A percentile compares a stretch with the other conserved stretches of the same genome.
phyloP scores from a whole-genome alignment of 805 yeast genomes.

The Monosporozyma servazzii region DNA sequence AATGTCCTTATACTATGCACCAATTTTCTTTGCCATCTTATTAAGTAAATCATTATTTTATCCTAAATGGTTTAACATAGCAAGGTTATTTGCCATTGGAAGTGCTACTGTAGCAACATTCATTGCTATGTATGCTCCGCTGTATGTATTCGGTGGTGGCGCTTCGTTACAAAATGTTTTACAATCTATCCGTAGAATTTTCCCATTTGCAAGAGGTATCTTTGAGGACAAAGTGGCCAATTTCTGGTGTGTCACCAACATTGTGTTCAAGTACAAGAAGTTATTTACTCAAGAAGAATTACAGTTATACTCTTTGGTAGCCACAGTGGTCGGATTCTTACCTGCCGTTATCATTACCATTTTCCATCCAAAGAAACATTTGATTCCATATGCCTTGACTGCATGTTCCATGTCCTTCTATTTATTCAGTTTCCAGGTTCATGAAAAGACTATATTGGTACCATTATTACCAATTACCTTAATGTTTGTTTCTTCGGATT shows the following conservation, averaged over 20 bases:
- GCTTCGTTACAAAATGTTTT: conserved; percentile 25
- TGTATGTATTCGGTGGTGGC: conserved; percentile 41
- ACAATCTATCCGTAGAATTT: conserved; percentile 63
- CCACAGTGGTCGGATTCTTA: conserved; percentile 44
- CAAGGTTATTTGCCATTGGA: conserved; percentile 53
- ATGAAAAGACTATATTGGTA: conserved; percentile 82
- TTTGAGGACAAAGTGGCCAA: conserved; percentile 97
- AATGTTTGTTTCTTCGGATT: conserved; percentile 43
- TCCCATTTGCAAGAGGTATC: conserved; percentile 87
- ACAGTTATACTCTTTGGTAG: conserved; percentile 44
- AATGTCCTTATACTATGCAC: conserved; percentile 90
- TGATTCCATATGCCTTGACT: conserved; percentile 65
- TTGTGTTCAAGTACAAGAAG: conserved; percentile 58
- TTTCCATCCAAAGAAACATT: conserved; percentile 40
- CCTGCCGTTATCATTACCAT: conserved; percentile 50
- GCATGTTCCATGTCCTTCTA: conserved; percentile 82
- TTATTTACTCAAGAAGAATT: conserved; percentile 48
- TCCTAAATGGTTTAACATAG: conserved; percentile 39
- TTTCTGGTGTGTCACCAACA: conserved; percentile 92
- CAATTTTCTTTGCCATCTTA: conserved; percentile 74
- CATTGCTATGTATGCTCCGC: conserved; percentile 47
- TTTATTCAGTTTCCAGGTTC: conserved; percentile 90
- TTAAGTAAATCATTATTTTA: conserved; percentile 41
- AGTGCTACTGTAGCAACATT: conserved; percentile 52
- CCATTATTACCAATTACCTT: conserved; percentile 82